These are phyloP conservation scores for Suillus tomentosus DNA, from an alignment of 768 basidiomycete genomes.

Conservation along the genomic window DNA sequence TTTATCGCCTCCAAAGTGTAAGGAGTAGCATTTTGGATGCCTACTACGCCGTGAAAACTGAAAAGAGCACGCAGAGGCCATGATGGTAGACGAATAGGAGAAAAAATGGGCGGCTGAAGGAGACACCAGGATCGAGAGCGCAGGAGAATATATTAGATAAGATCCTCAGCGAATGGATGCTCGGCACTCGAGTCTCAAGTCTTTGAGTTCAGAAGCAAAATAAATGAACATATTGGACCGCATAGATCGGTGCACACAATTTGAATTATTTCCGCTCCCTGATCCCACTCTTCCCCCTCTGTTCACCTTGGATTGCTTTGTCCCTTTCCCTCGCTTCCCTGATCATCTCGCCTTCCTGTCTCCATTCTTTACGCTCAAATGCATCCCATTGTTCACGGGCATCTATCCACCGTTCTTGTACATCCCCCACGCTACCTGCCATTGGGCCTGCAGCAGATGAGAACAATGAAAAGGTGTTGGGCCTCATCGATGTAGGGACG, in stretches of 20 bases:
- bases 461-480: constrained; percentile 71
- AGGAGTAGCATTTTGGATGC: too few species aligned
- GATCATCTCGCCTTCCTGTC: constrained; percentile 61
- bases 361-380: constrained; percentile 77
- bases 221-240: too few species aligned
- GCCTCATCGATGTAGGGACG: constrained; percentile 44
- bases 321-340: constrained; percentile 27
- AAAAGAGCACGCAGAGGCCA: too few species aligned
- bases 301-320: constrained; percentile 9
- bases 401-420: constrained; percentile 96
- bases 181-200: too few species aligned
- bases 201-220: too few species aligned
- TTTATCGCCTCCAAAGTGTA: too few species aligned
- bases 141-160: too few species aligned
- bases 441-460: constrained; percentile 61
- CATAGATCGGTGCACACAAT: background rate
- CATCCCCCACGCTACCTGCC: constrained; percentile 62
- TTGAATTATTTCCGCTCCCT: constrained; percentile 29
- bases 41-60: too few species aligned
- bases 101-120: too few species aligned
- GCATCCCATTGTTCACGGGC: constrained; percentile 80
- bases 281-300: constrained; percentile 20
- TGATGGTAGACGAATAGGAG: too few species aligned
- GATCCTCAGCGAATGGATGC: too few species aligned
- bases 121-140: too few species aligned